A percentile compares a stretch with the other conserved stretches of the same genome.
phyloP scores from a whole-genome alignment of 2,329 filamentous ascomycete species.

The Aureobasidium sp. region DNA sequence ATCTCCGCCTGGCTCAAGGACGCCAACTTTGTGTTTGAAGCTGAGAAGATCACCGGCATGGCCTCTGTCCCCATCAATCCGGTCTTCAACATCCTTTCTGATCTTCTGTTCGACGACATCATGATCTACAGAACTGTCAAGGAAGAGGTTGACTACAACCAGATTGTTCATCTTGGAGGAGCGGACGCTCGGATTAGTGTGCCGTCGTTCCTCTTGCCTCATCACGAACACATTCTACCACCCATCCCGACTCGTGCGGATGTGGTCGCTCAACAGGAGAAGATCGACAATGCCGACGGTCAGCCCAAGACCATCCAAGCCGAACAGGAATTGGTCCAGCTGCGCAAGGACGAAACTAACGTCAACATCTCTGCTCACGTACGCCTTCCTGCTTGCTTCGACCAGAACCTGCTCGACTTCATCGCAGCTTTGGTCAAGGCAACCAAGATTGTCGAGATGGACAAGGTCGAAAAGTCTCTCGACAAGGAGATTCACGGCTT shows the following conservation, averaged over 20 bases:
- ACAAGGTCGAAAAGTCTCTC: conserved; percentile 32
- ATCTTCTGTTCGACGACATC: conserved; percentile 40
- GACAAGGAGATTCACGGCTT: conserved; percentile 24
- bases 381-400: conserved; percentile 42
- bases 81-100: conserved; percentile 39
- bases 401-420: conserved; percentile 47
- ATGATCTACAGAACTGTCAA: conserved; percentile 43
- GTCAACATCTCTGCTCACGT: conserved; percentile 42
- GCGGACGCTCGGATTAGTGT: conserved; percentile 43
- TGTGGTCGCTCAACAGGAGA: conserved; percentile 28
- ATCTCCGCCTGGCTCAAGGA: conserved; percentile 44
- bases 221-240: conserved; percentile 47
- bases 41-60: conserved; percentile 37
- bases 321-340: conserved; percentile 32
- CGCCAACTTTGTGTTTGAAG: conserved; percentile 45
- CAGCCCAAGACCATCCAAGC: conserved; percentile 36
- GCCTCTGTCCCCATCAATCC: conserved; percentile 43
- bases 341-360: conserved; percentile 40
- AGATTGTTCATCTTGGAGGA: conserved; percentile 44
- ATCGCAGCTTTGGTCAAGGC: conserved; percentile 49
- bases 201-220: conserved; percentile 44
- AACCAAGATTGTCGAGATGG: conserved; percentile 48
- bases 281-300: conserved; percentile 36
- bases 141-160: conserved; percentile 35
- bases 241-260: conserved; percentile 29